Conservation (phyloP, 1,284 basidiomycete genomes). For the Melampsora larici-populina region DNA sequence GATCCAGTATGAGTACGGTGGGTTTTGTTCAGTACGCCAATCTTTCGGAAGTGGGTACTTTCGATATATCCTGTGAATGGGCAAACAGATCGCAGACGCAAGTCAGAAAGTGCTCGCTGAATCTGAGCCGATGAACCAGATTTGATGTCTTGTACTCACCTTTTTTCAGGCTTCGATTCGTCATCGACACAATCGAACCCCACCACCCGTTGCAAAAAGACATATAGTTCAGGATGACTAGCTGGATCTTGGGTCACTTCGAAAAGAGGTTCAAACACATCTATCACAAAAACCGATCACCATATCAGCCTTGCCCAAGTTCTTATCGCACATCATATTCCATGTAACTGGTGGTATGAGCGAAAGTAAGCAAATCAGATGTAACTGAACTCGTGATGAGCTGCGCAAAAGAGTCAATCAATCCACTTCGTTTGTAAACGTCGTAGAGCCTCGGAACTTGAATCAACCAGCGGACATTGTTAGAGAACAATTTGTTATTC, state of each 20-base stretch:
- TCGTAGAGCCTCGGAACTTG: conserved; percentile 95
- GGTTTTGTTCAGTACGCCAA: conserved; percentile 85
- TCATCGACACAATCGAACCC: conserved; percentile 98
- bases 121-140: background rate
- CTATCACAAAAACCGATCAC: conserved; percentile 56
- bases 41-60: conserved; percentile 91
- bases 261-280: conserved; percentile 88
- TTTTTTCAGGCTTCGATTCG: conserved; percentile 87
- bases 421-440: conserved; percentile 86
- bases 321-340: too few species aligned
- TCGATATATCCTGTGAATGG: conserved; percentile 54
- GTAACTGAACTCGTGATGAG: conserved; percentile 70
- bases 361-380: background rate
- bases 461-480: conserved; percentile 97
- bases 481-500: conserved; percentile 85
- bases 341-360: too few species aligned
- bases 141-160: conserved; percentile 53
- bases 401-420: conserved; percentile 83
- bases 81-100: background rate
- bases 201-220: conserved; percentile 90
- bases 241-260: conserved; percentile 90
- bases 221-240: conserved; percentile 87
- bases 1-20: conserved; percentile 86
- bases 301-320: background rate
- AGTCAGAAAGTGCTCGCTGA: background rate